A percentile compares a stretch with the other conserved stretches of the same genome.
Evolutionary conservation across 1,284 basidiomycete species (phyloP).

Genomic region (Boletus albobrunnescens): DNA sequence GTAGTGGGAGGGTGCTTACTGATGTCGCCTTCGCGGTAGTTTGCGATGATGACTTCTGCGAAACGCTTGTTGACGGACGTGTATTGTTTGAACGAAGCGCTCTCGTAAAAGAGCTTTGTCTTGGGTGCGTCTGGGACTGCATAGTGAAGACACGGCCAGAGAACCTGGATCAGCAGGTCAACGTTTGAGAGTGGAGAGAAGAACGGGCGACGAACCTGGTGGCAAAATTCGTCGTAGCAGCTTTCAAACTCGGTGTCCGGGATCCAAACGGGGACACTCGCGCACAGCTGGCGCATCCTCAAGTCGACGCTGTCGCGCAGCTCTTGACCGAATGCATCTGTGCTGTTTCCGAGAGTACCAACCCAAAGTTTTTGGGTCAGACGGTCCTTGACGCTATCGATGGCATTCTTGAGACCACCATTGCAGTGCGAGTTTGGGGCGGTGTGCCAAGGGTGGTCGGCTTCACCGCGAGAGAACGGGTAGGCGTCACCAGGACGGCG

Average conservation of each 20-base stretch:
- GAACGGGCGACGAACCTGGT: conserved; percentile 48
- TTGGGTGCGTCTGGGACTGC: conserved; percentile 82
- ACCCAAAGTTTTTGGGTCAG: conserved; percentile 65
- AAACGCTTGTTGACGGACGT: conserved; percentile 80
- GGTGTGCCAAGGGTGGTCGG: conserved; percentile 45
- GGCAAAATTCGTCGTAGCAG: conserved; percentile 85
- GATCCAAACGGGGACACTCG: conserved; percentile 77
- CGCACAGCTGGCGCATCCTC: conserved; percentile 53
- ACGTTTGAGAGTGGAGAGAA: not conserved
- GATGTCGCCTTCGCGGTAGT: conserved; percentile 80
- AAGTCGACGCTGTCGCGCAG: conserved; percentile 58
- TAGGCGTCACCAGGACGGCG: conserved; percentile 30
- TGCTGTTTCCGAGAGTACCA: conserved; percentile 72
- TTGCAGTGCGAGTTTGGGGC: conserved; percentile 73
- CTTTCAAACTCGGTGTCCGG: conserved; percentile 70
- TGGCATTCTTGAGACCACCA: conserved; percentile 75
- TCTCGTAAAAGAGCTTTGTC: conserved; percentile 78
- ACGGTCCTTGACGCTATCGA: conserved; percentile 59
- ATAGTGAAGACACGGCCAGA: conserved; percentile 88
- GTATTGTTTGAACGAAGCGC: conserved; percentile 73
- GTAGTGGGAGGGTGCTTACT: conserved; percentile 33
- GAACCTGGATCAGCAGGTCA: conserved; percentile 44
- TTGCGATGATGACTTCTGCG: conserved; percentile 70
- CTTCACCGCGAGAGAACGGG: conserved; percentile 15
- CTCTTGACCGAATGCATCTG: conserved; percentile 56